A percentile compares a stretch with the other conserved stretches of the same genome.
phyloP scores from a whole-genome alignment of 192 early-diverging fungal species.

The Radiomyces spectabilis region DNA sequence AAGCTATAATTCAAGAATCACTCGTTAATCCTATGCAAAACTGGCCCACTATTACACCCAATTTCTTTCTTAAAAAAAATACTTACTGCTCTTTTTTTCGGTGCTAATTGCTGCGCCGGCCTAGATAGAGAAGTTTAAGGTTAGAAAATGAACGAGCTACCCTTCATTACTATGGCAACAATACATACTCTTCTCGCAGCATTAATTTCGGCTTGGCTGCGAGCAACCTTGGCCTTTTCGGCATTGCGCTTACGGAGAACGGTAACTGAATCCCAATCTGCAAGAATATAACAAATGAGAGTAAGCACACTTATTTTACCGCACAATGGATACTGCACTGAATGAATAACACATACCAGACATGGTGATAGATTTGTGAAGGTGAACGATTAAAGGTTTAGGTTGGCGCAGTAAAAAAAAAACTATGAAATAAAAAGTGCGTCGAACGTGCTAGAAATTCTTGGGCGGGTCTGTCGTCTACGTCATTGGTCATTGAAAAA shows the following conservation, averaged over 20 bases:
- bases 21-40: not conserved
- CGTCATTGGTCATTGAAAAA: too few species aligned
- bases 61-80: not conserved
- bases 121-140: conserved; percentile 1
- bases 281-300: not conserved
- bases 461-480: too few species aligned
- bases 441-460: too few species aligned
- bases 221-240: conserved; percentile 50
- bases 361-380: not conserved
- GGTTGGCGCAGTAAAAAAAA: not conserved
- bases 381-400: not conserved
- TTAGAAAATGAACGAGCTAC: not conserved
- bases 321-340: not conserved
- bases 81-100: conserved; percentile 61
- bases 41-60: not conserved
- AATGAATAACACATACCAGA: not conserved
- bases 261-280: conserved; percentile 68
- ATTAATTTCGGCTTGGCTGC: conserved; percentile 58
- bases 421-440: too few species aligned
- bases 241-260: conserved; percentile 72
- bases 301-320: not conserved
- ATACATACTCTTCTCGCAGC: conserved; percentile 58
- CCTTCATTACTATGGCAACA: not conserved
- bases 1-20: conserved; percentile 3
- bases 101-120: conserved; percentile 59